Base-by-base conservation (phyloP, 352 stramenopile species). In the Aphanomyces cochlioides region DNA sequence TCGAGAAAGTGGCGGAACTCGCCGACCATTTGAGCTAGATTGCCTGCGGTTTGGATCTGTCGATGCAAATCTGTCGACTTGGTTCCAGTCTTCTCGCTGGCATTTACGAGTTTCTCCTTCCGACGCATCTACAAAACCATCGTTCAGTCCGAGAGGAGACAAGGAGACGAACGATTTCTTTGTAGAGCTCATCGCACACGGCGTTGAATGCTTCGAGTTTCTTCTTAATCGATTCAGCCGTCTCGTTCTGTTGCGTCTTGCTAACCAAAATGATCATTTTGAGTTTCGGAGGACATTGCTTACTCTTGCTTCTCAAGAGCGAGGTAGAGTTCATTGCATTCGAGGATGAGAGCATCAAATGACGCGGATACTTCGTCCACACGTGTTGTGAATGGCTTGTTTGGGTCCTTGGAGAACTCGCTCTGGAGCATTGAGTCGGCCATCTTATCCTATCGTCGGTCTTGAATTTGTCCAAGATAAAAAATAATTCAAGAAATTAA, bases 121-220 rank as follows among this genome's bases (percentile, higher is more conserved):
- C 86, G 77, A 67, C 86, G 79, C 37, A 94, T 76, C 86, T 94
- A 72, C 19, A 78, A 15, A 28, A 47, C 47, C 69, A 28, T 28
- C 28, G 28, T 28, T 28, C 28, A 28, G 28, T 28, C 28, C 37
- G 59, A 38, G n/a, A 67, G 13, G 28, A 47, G 17, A 34, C 39
- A 19, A n/a, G 8, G 38, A 41, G 6, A 4, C 84, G 71, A 78
- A 94, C 86, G 48, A 94, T 94, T 56, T 94, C 86, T 66, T 94
- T 94, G 74, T 92, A 94, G 28, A 94, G 77, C 73, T 94, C 86
- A 74, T 94, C 86, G 75, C 84, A 92, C 41, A 94, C 86, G 41
- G 83, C 91, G 74, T 94, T 94, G 74, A 94, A 94, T 71, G 91
- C 83, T 72, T 94, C 86, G 34, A 94, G 83, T 58, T 92, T 94